Conservation (phyloP, 192 early-diverging fungal species). For the Coemansia sp. region DNA sequence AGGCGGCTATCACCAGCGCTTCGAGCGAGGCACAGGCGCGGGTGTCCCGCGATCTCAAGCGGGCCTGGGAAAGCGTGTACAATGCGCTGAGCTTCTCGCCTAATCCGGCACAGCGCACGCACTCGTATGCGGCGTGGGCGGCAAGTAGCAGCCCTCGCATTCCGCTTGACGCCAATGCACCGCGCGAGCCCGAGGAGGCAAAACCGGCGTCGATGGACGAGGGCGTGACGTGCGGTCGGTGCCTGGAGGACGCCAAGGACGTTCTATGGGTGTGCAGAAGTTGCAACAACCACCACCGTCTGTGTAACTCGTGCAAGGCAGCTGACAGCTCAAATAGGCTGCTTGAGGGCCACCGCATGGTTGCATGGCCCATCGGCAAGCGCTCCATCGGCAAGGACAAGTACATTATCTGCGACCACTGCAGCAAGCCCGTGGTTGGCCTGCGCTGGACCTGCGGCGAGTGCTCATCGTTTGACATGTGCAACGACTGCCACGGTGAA, state of each 20-base stretch:
- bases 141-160: constrained; percentile 38
- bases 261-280: constrained; percentile 38
- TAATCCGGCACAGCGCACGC: constrained; percentile 11
- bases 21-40: constrained; percentile 46
- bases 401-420: constrained; percentile 60
- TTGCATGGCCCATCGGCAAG: constrained; percentile 38
- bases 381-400: constrained; percentile 21
- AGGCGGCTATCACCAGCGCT: constrained; percentile 27
- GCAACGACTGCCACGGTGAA: constrained; percentile 58
- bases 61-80: constrained; percentile 47
- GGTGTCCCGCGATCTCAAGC: constrained; percentile 44
- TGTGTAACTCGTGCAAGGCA: constrained; percentile 44
- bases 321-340: neutral
- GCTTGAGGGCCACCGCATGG: constrained; percentile 13
- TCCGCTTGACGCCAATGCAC: constrained; percentile 22
- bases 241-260: constrained; percentile 20
- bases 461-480: constrained; percentile 65
- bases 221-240: constrained; percentile 11
- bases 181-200: constrained; percentile 29
- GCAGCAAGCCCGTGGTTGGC: constrained; percentile 48
- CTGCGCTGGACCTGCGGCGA: constrained; percentile 58
- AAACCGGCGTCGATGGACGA: neutral
- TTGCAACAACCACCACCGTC: constrained; percentile 27
- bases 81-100: constrained; percentile 44
- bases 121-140: constrained; percentile 25